phyloP scores from a whole-genome alignment of 345 rosid genomes.

The Salix caprea region DNA sequence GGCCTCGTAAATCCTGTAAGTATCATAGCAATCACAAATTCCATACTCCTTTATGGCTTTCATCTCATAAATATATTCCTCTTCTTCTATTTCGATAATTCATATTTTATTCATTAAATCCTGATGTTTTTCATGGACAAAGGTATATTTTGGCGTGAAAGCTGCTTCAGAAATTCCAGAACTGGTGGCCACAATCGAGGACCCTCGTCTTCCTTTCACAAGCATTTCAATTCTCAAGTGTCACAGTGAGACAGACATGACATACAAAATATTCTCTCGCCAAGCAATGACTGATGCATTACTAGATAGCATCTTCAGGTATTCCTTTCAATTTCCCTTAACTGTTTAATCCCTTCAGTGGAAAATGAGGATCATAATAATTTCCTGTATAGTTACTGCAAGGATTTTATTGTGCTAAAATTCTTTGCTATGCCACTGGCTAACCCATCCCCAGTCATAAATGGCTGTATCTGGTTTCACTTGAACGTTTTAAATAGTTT shows the following conservation, averaged over 20 bases:
- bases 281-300: constrained; percentile 52
- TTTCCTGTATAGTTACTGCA: too few relatives aligned
- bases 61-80: neutral
- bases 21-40: constrained; percentile 2
- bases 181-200: constrained; percentile 80
- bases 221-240: constrained; percentile 69
- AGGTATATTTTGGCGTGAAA: constrained; percentile 76
- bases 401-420: too few relatives aligned
- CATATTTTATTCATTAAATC: constrained; percentile 3
- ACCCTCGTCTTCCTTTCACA: constrained; percentile 71
- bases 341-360: neutral
- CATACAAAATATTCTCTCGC: constrained; percentile 80
- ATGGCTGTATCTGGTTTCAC: too few relatives aligned
- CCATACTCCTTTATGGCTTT: neutral
- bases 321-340: neutral
- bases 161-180: constrained; percentile 57
- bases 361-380: neutral
- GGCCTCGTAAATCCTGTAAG: constrained; percentile 87
- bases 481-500: too few relatives aligned
- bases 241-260: constrained; percentile 45
- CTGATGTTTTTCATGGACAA: constrained; percentile 16
- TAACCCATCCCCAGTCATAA: too few relatives aligned
- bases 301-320: constrained; percentile 83
- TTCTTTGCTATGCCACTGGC: too few relatives aligned
- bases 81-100: neutral